Percentiles rank a stretch among this genome's conserved stretches.
These are phyloP conservation scores for Nymphaea thermarum DNA, from an alignment of 164 flowering plant genomes.

Conservation along the genomic window DNA sequence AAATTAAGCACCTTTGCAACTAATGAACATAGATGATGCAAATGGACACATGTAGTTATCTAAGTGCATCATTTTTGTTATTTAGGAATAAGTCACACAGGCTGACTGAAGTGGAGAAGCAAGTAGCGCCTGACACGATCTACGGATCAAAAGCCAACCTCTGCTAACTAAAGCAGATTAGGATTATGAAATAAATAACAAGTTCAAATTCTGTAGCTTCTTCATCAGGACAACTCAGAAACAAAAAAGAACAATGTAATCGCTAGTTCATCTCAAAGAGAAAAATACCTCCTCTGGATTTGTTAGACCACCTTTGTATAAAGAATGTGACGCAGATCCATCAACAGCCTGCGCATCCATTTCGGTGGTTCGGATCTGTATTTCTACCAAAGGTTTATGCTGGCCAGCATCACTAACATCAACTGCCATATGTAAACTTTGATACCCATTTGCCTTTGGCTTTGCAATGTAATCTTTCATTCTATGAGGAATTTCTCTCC, in stretches of 20 bases:
- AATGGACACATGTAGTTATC: background rate
- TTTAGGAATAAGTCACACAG: background rate
- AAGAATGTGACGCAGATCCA: conserved; percentile 79
- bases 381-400: conserved; percentile 65
- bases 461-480: conserved; percentile 68
- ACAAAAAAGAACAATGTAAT: background rate
- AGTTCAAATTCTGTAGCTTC: too few relatives aligned
- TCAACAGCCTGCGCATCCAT: conserved; percentile 70
- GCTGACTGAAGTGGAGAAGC: background rate
- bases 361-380: conserved; percentile 74
- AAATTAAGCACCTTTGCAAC: background rate
- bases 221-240: background rate
- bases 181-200: too few relatives aligned
- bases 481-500: conserved; percentile 73
- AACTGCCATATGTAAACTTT: conserved; percentile 88
- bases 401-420: conserved; percentile 52
- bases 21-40: background rate
- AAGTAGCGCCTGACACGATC: background rate
- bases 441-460: conserved; percentile 88
- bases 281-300: conserved; percentile 73
- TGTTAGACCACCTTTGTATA: conserved; percentile 85
- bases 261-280: background rate
- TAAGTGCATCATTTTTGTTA: background rate
- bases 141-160: background rate
- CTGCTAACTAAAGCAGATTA: background rate